Evolutionary conservation across 768 basidiomycete genomes (phyloP), one percentile per base, ranked within the genome.

Genomic region (Zangia roseola): DNA sequence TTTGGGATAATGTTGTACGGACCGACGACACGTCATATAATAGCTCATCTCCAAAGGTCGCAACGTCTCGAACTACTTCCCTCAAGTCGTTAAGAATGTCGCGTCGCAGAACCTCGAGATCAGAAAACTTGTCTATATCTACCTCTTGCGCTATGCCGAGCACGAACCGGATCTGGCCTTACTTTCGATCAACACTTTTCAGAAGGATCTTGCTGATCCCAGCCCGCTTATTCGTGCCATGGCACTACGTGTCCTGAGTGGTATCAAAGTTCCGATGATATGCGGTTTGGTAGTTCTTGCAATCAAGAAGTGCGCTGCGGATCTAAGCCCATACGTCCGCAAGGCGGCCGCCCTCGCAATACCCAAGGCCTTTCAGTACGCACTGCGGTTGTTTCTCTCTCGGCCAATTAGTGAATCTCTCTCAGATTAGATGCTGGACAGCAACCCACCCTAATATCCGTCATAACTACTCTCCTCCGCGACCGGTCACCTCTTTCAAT

Each of bases 161-260:
- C 82, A 85, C 28, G 94, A 97, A 60, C 94, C 97, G 13, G 97
- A 98, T 68, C 84, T 98, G 40, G 90, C 95, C 1, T 71, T 99
- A 41, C 78, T 99, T 25, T 94, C 94, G 3, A 95, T 99, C 74
- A 99, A 99, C 71, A 95, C 95, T 1, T 97, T 98, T 64, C 97
- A 99, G 68, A 92, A 91, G 69, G 97, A 99, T 70, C 76, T 99
- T 25, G 83, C 86, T 5, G 97, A 98, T 61, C 74, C 84, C 26
- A 97, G 88, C 53, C 95, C 94, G 0, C 81, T 97, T 59, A 97
- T 98, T 50, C 85, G 97, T 19, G 93, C 94, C 12, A 95, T 97
- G 91, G 94, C 95, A 4, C 73, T 99, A 49, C 80, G 94, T 21
- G 94, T 98, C 2, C 77, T 99, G 36, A 90, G 91, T 47, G 90